A percentile compares a stretch with the other conserved stretches of the same genome.
phyloP scores from a whole-genome alignment of 768 basidiomycete species.

The Rhodotorula graminis region DNA sequence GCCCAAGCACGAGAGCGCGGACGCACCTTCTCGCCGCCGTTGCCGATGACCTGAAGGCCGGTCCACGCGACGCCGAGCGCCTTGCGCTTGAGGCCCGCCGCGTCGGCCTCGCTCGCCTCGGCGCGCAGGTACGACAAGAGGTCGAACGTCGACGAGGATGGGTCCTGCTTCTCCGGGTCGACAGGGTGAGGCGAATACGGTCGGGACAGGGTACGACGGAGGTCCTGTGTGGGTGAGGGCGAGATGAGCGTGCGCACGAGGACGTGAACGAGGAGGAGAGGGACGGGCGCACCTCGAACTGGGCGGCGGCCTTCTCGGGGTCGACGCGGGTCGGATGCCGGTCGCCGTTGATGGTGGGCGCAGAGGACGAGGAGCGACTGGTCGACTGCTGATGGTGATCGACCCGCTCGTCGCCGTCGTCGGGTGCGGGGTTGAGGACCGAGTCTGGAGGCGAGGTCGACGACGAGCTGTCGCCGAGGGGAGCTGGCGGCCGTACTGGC shows the following conservation, averaged over 20 bases:
- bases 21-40: slow-evolving; percentile 48
- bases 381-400: too few relatives aligned
- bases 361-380: neutral
- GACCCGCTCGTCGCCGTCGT: too few relatives aligned
- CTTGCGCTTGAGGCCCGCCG: slow-evolving; percentile 49
- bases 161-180: slow-evolving; percentile 44
- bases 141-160: slow-evolving; percentile 46
- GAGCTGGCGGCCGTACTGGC: neutral
- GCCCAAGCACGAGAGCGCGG: neutral
- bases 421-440: neutral
- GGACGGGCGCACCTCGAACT: neutral
- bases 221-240: neutral
- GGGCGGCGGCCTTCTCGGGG: slow-evolving; percentile 16
- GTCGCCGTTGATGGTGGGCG: neutral
- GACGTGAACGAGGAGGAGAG: neutral
- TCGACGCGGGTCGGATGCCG: neutral
- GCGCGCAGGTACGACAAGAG: slow-evolving; percentile 44
- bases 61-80: slow-evolving; percentile 46
- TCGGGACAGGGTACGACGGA: slow-evolving; percentile 6
- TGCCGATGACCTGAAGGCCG: slow-evolving; percentile 47
- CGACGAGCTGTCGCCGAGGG: too few relatives aligned
- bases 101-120: slow-evolving; percentile 36
- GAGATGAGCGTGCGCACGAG: neutral
- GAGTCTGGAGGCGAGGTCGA: too few relatives aligned
- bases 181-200: neutral